Conservation (phyloP, 139 green algal species). For the Haematococcus sp. region DNA sequence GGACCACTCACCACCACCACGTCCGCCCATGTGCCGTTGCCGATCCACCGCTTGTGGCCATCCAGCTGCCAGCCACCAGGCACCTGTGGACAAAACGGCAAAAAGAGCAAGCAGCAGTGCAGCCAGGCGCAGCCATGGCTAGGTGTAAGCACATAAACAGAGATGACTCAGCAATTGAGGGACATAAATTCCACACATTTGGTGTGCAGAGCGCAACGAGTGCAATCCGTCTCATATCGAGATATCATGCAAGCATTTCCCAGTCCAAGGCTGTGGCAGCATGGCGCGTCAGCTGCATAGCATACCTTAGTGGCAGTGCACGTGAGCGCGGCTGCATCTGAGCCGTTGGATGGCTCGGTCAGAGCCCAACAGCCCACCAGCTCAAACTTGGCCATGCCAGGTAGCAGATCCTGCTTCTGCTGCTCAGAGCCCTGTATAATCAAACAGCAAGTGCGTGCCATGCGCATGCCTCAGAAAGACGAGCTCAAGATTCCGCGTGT, state of each 20-base stretch:
- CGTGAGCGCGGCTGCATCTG: constrained; percentile 75
- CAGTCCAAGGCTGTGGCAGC: too few species aligned
- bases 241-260: too few species aligned
- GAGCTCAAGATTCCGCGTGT: constrained; percentile 7
- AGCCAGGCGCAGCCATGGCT: neutral
- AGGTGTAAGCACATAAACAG: neutral
- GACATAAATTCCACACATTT: neutral
- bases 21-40: constrained; percentile 91
- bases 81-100: constrained; percentile 27
- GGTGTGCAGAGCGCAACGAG: neutral
- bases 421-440: constrained; percentile 73
- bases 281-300: constrained; percentile 8
- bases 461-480: neutral
- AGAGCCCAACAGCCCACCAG: constrained; percentile 82
- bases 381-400: constrained; percentile 65
- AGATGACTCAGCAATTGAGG: neutral
- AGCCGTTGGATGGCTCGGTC: constrained; percentile 88
- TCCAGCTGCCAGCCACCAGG: constrained; percentile 85
- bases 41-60: constrained; percentile 94
- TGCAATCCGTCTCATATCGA: neutral
- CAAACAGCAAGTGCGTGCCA: too few species aligned
- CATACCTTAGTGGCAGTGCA: constrained; percentile 71
- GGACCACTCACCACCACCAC: constrained; percentile 56
- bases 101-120: neutral
- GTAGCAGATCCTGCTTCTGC: constrained; percentile 85